Evolutionary conservation across 148 eudicot species (phyloP).

Genomic region (Cornus kousa): DNA sequence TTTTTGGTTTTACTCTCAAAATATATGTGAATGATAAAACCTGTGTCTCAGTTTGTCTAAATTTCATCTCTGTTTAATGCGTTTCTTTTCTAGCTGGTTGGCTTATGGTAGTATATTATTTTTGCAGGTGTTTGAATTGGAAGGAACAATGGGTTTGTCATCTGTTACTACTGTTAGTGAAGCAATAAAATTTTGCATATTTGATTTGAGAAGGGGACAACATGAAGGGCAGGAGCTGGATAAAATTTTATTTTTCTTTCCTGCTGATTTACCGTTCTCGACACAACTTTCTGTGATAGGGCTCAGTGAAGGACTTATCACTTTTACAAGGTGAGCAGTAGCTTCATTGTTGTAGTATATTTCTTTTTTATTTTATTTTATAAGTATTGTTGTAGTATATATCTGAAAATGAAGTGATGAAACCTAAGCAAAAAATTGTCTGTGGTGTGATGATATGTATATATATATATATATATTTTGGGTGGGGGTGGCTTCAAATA

Average conservation of each 20-base stretch:
- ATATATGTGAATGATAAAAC: too few species aligned
- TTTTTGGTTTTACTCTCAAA: too few species aligned
- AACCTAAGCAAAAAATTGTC: conserved; percentile 1
- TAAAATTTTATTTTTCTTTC: conserved; percentile 77
- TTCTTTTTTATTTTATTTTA: background rate
- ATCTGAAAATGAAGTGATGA: background rate
- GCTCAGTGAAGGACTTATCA: conserved; percentile 92
- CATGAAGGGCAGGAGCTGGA: conserved; percentile 89
- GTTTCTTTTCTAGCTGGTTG: background rate
- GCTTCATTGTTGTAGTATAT: background rate
- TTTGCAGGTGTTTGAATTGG: conserved; percentile 18
- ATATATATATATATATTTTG: too few species aligned
- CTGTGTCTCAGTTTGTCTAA: too few species aligned
- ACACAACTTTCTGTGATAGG: conserved; percentile 86
- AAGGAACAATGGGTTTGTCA: conserved; percentile 59
- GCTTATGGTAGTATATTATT: conserved; percentile 1
- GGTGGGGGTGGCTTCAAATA: too few species aligned
- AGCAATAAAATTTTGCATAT: conserved; percentile 73
- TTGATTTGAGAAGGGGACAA: conserved; percentile 87
- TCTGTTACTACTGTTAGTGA: conserved; percentile 45
- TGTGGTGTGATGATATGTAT: background rate
- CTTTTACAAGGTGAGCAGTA: conserved; percentile 72
- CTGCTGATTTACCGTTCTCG: conserved; percentile 68
- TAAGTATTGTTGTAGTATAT: background rate
- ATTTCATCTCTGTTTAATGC: background rate